phyloP scores from a whole-genome alignment of 1,284 basidiomycete species.

The Naganishia liquefaciens region DNA sequence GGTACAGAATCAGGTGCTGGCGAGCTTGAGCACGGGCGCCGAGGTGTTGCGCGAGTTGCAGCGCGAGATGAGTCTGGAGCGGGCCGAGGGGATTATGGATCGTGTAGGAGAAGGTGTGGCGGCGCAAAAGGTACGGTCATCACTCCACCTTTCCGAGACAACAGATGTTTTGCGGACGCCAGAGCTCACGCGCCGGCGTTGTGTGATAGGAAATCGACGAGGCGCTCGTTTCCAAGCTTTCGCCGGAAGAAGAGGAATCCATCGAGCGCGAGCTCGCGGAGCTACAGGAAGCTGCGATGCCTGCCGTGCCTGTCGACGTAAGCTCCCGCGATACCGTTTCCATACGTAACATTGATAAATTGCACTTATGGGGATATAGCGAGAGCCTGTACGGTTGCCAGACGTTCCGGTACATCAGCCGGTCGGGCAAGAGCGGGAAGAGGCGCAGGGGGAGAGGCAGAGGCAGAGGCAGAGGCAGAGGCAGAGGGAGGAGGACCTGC shows the following conservation, averaged over 20 bases:
- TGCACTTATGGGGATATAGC: conserved; percentile 19
- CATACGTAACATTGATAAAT: not conserved
- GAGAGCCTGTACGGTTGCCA: conserved; percentile 31
- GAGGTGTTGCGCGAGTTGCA: conserved; percentile 91
- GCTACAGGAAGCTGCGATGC: conserved; percentile 63
- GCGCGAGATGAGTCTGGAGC: conserved; percentile 86
- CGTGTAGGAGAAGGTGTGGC: conserved; percentile 88
- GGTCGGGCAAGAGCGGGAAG: conserved; percentile 6
- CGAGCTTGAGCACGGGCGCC: conserved; percentile 90
- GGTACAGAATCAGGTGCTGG: conserved; percentile 87
- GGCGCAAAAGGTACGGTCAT: conserved; percentile 77
- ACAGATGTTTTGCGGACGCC: not conserved
- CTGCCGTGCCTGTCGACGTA: conserved; percentile 45
- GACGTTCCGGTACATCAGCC: conserved; percentile 21
- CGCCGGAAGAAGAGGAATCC: conserved; percentile 87
- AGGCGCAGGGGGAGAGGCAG: conserved; percentile 3
- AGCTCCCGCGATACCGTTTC: not conserved
- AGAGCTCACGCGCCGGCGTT: not conserved
- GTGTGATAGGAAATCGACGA: conserved; percentile 78
- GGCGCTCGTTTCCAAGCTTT: conserved; percentile 77
- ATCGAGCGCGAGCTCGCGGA: conserved; percentile 74
- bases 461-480: conserved; percentile 14
- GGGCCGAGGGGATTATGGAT: conserved; percentile 88
- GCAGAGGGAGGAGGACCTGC: conserved; percentile 31
- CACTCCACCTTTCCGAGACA: not conserved